A percentile compares a stretch with the other conserved stretches of the same genome.
phyloP scores from a whole-genome alignment of 345 rosid genomes.

The Geranium brycei region DNA sequence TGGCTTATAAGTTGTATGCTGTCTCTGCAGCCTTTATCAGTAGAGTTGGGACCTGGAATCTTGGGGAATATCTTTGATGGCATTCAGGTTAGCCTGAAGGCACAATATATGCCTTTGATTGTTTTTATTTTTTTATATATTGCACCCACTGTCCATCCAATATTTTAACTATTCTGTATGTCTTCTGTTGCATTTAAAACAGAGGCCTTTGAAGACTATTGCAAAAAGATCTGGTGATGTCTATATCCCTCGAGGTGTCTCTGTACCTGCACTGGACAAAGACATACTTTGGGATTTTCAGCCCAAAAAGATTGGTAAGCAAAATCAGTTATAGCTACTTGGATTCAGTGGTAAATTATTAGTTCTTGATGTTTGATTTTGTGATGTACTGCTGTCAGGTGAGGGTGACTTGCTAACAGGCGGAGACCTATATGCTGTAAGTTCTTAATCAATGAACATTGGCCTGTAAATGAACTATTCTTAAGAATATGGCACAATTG shows the following conservation, averaged over 20 bases:
- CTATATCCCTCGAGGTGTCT: constrained; percentile 97
- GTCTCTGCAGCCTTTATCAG: constrained; percentile 78
- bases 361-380: background rate
- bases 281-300: constrained; percentile 88
- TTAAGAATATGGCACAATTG: constrained; percentile 5
- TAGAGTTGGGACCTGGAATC: constrained; percentile 98
- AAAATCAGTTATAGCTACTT: background rate
- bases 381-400: constrained; percentile 31
- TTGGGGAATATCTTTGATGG: constrained; percentile 97
- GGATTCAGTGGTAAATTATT: background rate
- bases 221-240: constrained; percentile 92
- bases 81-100: constrained; percentile 54
- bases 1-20: constrained; percentile 11
- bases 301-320: constrained; percentile 71
- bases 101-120: background rate
- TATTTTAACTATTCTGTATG: background rate
- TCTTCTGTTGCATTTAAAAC: background rate
- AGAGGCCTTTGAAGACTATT: constrained; percentile 99
- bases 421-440: constrained; percentile 96
- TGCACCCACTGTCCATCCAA: background rate
- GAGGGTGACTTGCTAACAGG: constrained; percentile 96
- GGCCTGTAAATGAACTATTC: background rate
- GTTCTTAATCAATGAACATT: constrained; percentile 16
- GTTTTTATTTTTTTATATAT: background rate
- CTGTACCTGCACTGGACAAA: constrained; percentile 97